A percentile compares a stretch with the other conserved stretches of the same genome.
Conservation (phyloP, 202 grass and related monocot genomes). For the Carex sylvatica region DNA sequence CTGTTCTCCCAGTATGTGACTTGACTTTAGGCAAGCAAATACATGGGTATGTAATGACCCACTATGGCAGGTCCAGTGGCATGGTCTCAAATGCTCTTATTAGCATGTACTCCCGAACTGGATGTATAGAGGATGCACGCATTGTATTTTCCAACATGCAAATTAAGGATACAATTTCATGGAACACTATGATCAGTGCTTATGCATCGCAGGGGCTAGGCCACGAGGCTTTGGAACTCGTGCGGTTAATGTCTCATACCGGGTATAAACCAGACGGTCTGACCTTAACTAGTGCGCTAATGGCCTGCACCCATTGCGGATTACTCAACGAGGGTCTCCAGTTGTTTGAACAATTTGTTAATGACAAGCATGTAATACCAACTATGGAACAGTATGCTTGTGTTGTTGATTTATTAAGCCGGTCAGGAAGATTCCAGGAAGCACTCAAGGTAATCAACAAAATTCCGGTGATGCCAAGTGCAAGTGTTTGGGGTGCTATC, state of each 20-base stretch:
- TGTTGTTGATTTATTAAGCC: conserved; percentile 62
- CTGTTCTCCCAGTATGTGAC: conserved; percentile 40
- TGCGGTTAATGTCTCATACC: conserved; percentile 28
- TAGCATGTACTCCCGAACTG: conserved; percentile 51
- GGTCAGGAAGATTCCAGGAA: conserved; percentile 56
- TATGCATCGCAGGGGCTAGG: conserved; percentile 56
- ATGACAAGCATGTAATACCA: conserved; percentile 19
- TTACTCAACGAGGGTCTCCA: conserved; percentile 46
- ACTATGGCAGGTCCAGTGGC: background rate
- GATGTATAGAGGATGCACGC: conserved; percentile 38
- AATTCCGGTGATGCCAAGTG: conserved; percentile 41
- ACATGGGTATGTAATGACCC: conserved; percentile 35
- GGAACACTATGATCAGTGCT: conserved; percentile 64
- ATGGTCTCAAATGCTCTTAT: conserved; percentile 53
- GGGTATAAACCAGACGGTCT: conserved; percentile 36
- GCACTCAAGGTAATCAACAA: conserved; percentile 32
- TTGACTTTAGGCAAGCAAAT: conserved; percentile 55
- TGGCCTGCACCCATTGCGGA: conserved; percentile 62
- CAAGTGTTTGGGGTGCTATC: conserved; percentile 54
- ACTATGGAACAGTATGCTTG: conserved; percentile 58
- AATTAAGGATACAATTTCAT: conserved; percentile 52
- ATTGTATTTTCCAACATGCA: conserved; percentile 52
- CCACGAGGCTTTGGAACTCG: conserved; percentile 38
- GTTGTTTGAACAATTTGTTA: conserved; percentile 42
- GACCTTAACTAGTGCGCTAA: conserved; percentile 55